Evolutionary conservation across 169 alveolate species (phyloP).

Genomic region (Ichthyophthirius multifiliis): DNA sequence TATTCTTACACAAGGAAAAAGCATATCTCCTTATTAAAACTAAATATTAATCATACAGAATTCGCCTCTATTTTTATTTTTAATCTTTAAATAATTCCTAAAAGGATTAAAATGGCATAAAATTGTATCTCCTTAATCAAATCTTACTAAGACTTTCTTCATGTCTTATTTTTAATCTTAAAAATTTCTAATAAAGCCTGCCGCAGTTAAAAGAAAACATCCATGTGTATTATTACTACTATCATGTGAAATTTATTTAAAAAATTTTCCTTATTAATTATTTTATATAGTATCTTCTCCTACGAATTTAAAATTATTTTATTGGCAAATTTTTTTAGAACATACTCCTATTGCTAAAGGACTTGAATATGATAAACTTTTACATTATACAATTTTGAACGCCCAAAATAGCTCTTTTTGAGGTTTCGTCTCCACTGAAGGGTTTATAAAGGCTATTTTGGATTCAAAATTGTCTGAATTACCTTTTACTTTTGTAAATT

Average conservation of each 20-base stretch:
- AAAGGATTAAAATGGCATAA: slow-evolving; percentile 1
- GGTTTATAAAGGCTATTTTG: neutral
- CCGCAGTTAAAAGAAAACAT: neutral
- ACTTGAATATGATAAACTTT: neutral
- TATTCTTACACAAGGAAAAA: neutral
- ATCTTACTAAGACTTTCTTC: neutral
- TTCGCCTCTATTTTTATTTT: neutral
- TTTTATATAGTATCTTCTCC: no score
- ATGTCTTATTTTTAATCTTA: neutral
- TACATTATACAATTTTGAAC: neutral
- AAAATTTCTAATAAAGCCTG: slow-evolving; percentile 1
- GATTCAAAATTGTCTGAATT: neutral
- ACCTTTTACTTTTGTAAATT: neutral
- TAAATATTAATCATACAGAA: neutral
- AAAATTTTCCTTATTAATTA: neutral
- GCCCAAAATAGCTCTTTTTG: neutral
- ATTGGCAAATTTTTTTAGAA: neutral
- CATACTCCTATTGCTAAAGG: slow-evolving; percentile 6
- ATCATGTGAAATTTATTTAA: no score
- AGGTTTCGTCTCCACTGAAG: neutral
- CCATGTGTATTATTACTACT: neutral
- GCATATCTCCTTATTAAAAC: neutral
- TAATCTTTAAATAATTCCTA: neutral
- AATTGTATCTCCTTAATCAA: neutral
- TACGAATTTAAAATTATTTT: neutral